These are phyloP conservation scores for Vanrija sp. DNA, from an alignment of 1,284 basidiomycete species.

Conservation along the genomic window DNA sequence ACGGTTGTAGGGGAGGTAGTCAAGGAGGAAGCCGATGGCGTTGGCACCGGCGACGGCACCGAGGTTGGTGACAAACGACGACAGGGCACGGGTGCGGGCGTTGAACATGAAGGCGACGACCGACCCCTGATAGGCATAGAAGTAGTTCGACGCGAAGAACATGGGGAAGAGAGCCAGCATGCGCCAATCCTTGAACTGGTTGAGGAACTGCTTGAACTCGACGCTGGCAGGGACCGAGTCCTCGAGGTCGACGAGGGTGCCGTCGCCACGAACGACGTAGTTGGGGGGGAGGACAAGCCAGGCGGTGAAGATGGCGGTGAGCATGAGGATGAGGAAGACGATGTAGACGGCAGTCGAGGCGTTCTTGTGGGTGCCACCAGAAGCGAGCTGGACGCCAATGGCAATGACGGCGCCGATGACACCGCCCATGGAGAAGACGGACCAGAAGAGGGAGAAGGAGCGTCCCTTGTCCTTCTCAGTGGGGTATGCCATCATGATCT, in stretches of 20 bases:
- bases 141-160: slow-evolving; percentile 40
- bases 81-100: slow-evolving; percentile 36
- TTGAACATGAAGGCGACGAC: slow-evolving; percentile 34
- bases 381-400: slow-evolving; percentile 40
- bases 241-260: slow-evolving; percentile 31
- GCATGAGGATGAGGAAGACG: slow-evolving; percentile 45
- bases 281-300: slow-evolving; percentile 38
- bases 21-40: slow-evolving; percentile 38
- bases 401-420: slow-evolving; percentile 52
- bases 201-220: slow-evolving; percentile 25
- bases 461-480: slow-evolving; percentile 51
- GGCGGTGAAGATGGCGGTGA: slow-evolving; percentile 25
- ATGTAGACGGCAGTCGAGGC: slow-evolving; percentile 39
- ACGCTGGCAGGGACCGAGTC: slow-evolving; percentile 17
- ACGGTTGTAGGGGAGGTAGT: slow-evolving; percentile 30
- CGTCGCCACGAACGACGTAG: slow-evolving; percentile 33
- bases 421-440: slow-evolving; percentile 50
- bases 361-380: slow-evolving; percentile 15
- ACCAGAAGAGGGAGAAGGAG: slow-evolving; percentile 51
- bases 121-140: slow-evolving; percentile 38
- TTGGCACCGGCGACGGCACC: slow-evolving; percentile 38
- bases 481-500: slow-evolving; percentile 52
- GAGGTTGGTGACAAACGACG: slow-evolving; percentile 29
- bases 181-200: slow-evolving; percentile 32
- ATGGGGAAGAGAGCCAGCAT: slow-evolving; percentile 37